Evolutionary conservation across 2,329 filamentous ascomycete species (phyloP), one percentile per base, ranked within the genome.

Genomic region (Penicillium griseofulvum): DNA sequence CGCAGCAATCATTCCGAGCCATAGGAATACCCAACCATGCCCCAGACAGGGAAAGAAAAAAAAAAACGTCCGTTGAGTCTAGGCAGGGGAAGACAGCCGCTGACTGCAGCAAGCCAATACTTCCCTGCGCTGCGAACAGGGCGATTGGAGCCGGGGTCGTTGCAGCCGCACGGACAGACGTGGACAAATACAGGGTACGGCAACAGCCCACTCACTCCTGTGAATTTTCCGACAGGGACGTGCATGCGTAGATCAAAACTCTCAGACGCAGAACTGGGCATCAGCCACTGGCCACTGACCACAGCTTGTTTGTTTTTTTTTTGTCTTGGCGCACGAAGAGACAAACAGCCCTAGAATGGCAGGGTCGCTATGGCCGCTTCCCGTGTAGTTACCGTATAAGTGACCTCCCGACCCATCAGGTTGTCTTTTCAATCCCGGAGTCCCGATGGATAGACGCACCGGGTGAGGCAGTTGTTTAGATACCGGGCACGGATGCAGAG

Each of bases 1-100:
- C 24, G 43, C 58, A 54, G 55, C 51, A 37, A 52, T 57, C 51
- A 44, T 31, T 61, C 56, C 60, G 53, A 55, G 48, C 48, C 48
- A 52, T 42, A 55, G 24, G 48, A 46, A 37, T 41, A 8, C 28
- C 34, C n/a, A 49, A 17, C 34, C 19, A 31, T n/a, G 19, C 38
- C 38, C 6, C 38, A 52, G 29, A 19, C 22, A 42, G 37, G n/a
- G 17, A 11, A 31, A 10, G 14, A 36, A 16, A 24, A 22, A 24
- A 11, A 38, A 50, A 43, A 44, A 54, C 39, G 26, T 44, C 39
- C 19, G 43, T 31, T 12, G 19, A 31, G 26, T 19, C 26, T 49
- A 31, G 31, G 31, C 38, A 11, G 45, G 43, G 45, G 41, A 43
- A 49, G 9, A 29, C 2, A 7, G 29, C 16, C 37, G 51, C 37